A percentile compares a stretch with the other conserved stretches of the same genome.
These are phyloP conservation scores for Fusarium mangiferae DNA, from an alignment of 2,329 filamentous ascomycete genomes.

Conservation along the genomic window DNA sequence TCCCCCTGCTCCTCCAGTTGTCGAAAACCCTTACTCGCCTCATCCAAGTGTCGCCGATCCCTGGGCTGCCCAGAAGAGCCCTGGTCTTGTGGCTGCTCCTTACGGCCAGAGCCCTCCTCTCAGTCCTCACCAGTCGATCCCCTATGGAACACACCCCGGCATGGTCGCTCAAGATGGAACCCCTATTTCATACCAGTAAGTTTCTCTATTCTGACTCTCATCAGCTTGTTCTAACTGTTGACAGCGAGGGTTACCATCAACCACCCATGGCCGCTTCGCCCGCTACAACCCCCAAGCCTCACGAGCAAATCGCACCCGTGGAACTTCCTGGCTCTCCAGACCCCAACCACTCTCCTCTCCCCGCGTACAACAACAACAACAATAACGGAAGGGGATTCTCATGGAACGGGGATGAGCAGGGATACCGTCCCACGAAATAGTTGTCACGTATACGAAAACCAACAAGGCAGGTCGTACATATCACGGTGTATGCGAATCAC, in stretches of 20 bases:
- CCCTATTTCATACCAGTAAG: slow-evolving; percentile 45
- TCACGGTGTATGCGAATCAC: not conserved
- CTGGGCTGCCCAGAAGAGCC: slow-evolving; percentile 37
- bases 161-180: slow-evolving; percentile 38
- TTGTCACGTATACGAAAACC: not conserved
- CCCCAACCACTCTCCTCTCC: slow-evolving; percentile 49
- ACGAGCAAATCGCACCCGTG: slow-evolving; percentile 36
- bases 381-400: slow-evolving; percentile 41
- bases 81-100: slow-evolving; percentile 42
- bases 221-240: not conserved
- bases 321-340: slow-evolving; percentile 51
- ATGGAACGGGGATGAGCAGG: slow-evolving; percentile 46
- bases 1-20: slow-evolving; percentile 19
- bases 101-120: slow-evolving; percentile 47
- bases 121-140: slow-evolving; percentile 46
- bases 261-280: slow-evolving; percentile 28
- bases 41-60: slow-evolving; percentile 21
- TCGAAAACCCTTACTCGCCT: slow-evolving; percentile 34
- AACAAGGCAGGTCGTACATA: slow-evolving; percentile 16
- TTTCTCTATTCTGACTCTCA: not conserved
- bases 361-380: slow-evolving; percentile 43
- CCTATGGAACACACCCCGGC: slow-evolving; percentile 34
- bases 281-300: slow-evolving; percentile 30
- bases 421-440: slow-evolving; percentile 41
- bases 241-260: slow-evolving; percentile 27